A percentile compares a stretch with the other conserved stretches of the same genome.
phyloP scores from a whole-genome alignment of 2,329 filamentous ascomycete species.

The Ascosphaera apis region DNA sequence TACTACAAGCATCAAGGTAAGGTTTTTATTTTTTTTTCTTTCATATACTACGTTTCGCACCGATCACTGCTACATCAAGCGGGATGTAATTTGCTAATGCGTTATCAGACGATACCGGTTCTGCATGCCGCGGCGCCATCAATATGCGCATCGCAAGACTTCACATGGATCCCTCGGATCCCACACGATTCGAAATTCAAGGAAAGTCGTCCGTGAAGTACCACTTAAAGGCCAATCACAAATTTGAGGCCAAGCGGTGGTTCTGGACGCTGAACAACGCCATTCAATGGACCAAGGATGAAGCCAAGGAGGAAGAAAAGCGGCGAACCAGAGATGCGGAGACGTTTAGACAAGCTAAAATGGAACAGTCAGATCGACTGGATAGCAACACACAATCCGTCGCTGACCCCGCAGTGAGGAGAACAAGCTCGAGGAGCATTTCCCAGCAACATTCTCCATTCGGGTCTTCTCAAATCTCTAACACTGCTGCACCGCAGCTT shows the following conservation, averaged over 20 bases:
- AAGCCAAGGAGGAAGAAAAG: constrained; percentile 71
- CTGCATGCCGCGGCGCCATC: constrained; percentile 88
- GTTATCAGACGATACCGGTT: constrained; percentile 61
- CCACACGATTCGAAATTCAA: constrained; percentile 91
- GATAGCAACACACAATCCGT: constrained; percentile 2
- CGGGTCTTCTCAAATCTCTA: not conserved
- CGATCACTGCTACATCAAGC: not conserved
- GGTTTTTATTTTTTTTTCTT: constrained; percentile 2
- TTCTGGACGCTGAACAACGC: constrained; percentile 98
- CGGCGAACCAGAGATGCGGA: constrained; percentile 54
- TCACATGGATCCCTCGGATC: constrained; percentile 92
- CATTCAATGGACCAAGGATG: constrained; percentile 95
- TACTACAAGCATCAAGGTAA: constrained; percentile 89
- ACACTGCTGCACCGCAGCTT: not conserved
- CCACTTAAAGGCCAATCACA: constrained; percentile 89
- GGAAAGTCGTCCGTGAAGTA: constrained; percentile 98
- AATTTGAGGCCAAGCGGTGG: constrained; percentile 95
- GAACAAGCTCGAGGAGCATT: not conserved
- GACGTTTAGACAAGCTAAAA: constrained; percentile 53
- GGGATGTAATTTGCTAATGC: constrained; percentile 3
- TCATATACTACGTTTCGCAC: not conserved
- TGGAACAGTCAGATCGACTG: constrained; percentile 40
- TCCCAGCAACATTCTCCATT: not conserved
- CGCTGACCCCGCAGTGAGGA: not conserved
- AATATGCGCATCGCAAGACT: constrained; percentile 94